Conservation (phyloP, 495 filamentous ascomycete genomes). For the Cairneyella variabilis region DNA sequence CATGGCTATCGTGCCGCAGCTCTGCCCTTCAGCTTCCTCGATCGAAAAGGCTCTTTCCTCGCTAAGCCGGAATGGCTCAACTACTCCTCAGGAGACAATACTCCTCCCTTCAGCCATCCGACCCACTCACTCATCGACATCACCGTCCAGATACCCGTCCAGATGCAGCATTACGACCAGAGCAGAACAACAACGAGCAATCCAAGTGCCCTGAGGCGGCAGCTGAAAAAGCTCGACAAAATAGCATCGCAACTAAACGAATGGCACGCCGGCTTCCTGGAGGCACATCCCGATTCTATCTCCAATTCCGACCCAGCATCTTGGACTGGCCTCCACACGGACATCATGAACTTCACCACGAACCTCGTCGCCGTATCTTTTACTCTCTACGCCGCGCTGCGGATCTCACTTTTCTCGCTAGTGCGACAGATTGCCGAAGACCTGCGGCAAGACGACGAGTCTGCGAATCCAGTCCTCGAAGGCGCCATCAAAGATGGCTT, state of each 20-base stretch:
- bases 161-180: constrained; percentile 13
- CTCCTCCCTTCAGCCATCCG: background rate
- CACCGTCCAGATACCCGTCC: constrained; percentile 1
- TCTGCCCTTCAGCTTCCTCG: constrained; percentile 1
- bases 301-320: background rate
- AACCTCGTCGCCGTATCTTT: background rate
- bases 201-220: background rate
- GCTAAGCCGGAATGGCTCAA: constrained; percentile 6
- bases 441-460: background rate
- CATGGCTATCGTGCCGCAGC: constrained; percentile 6
- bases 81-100: background rate
- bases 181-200: background rate
- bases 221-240: background rate
- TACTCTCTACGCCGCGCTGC: background rate
- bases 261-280: background rate
- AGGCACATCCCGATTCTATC: background rate
- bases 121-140: constrained; percentile 6
- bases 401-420: constrained; percentile 3
- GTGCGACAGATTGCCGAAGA: background rate
- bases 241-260: background rate
- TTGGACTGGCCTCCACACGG: background rate
- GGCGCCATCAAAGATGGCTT: background rate
- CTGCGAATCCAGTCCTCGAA: background rate
- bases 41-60: constrained; percentile 1
- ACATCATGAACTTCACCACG: background rate